Evolutionary conservation across 2,329 filamentous ascomycete species (phyloP).

Genomic region (Epichloe aotearoae): DNA sequence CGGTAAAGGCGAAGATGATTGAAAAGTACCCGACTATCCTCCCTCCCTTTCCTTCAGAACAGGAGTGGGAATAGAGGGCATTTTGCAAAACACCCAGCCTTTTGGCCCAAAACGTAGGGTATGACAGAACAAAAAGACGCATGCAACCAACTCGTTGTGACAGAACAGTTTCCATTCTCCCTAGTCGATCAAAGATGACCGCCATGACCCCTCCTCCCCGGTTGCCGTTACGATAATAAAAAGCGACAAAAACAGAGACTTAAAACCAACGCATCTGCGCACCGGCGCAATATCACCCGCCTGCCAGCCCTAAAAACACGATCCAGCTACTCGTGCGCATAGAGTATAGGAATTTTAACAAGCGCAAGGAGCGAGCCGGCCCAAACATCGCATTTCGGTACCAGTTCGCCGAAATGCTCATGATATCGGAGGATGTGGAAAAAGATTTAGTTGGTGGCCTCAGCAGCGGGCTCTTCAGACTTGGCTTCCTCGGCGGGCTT

Average conservation of each 20-base stretch:
- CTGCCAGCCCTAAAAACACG: constrained; percentile 21
- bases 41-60: background rate
- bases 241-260: constrained; percentile 13
- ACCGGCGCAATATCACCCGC: constrained; percentile 20
- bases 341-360: constrained; percentile 6
- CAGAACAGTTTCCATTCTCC: constrained; percentile 6
- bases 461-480: constrained; percentile 28
- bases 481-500: constrained; percentile 31
- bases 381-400: constrained; percentile 22
- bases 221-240: constrained; percentile 13
- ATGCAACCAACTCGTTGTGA: constrained; percentile 5
- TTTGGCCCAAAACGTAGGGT: constrained; percentile 4
- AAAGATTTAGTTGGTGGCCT: constrained; percentile 39
- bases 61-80: background rate
- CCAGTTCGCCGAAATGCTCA: constrained; percentile 23
- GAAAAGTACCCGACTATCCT: background rate
- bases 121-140: constrained; percentile 4
- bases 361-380: constrained; percentile 9
- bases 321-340: constrained; percentile 13
- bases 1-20: background rate
- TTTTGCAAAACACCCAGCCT: background rate
- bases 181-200: constrained; percentile 7
- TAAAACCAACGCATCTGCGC: constrained; percentile 19
- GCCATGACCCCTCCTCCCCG: constrained; percentile 16
- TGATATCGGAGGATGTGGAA: constrained; percentile 20